These are phyloP conservation scores for Sequoia sempervirens DNA, from an alignment of 75 land plant species.

Conservation along the genomic window DNA sequence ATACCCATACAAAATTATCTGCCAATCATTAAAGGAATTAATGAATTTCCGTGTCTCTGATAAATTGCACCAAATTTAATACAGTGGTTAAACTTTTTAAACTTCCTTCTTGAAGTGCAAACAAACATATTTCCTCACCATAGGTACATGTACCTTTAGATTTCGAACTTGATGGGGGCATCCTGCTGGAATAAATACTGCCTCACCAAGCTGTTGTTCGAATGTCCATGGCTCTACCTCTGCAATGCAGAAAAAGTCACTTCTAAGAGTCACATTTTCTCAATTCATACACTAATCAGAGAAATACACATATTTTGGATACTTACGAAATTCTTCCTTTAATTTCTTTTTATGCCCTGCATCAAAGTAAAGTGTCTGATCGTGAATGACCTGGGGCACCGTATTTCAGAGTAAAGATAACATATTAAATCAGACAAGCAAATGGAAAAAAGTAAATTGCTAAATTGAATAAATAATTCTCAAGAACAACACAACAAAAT, in stretches of 20 bases:
- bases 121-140: not conserved
- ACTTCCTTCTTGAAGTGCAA: not conserved
- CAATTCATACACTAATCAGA: not conserved
- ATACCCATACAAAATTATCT: not conserved
- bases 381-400: conserved; percentile 47
- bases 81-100: not conserved
- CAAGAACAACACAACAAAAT: not conserved
- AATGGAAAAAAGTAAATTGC: not conserved
- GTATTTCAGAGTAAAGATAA: not conserved
- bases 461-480: not conserved
- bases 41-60: not conserved
- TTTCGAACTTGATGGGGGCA: conserved; percentile 70
- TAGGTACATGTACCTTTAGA: conserved; percentile 23
- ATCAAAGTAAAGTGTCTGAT: conserved; percentile 51
- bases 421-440: not conserved
- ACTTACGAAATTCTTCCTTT: conserved; percentile 67
- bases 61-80: not conserved
- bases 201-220: conserved; percentile 53
- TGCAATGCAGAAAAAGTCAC: conserved; percentile 4
- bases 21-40: not conserved
- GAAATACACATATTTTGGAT: not conserved
- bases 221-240: conserved; percentile 71
- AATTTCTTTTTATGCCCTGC: conserved; percentile 56
- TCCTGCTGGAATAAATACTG: conserved; percentile 62
- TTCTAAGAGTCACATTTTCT: not conserved